Evolutionary conservation across 805 yeast genomes (phyloP).

Genomic region (Danielia reshetovae): DNA sequence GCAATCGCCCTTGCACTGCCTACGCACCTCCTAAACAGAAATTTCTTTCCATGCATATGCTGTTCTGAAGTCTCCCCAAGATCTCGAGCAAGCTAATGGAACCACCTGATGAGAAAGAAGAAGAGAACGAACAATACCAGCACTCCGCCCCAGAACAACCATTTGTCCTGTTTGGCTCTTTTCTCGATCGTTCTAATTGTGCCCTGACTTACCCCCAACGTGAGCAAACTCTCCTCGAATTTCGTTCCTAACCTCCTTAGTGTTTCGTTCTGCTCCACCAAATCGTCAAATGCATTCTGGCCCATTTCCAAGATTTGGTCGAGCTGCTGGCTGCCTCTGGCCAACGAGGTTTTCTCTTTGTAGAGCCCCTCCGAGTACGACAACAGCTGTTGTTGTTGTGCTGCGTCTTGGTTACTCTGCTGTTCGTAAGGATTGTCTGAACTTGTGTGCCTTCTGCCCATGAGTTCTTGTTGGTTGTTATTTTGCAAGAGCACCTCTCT

Average conservation of each 20-base stretch:
- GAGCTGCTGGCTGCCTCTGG: constrained; percentile 72
- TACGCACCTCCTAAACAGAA: no score
- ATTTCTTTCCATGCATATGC: no score
- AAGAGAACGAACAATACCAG: constrained; percentile 58
- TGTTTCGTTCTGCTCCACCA: constrained; percentile 78
- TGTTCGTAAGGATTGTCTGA: constrained; percentile 49
- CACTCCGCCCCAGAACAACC: constrained; percentile 78
- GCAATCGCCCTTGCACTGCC: no score
- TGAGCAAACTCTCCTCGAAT: constrained; percentile 65
- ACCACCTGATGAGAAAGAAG: constrained; percentile 61
- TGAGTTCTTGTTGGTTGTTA: constrained; percentile 47
- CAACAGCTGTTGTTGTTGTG: constrained; percentile 24
- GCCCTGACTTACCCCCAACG: constrained; percentile 81
- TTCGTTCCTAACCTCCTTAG: constrained; percentile 58
- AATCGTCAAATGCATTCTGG: constrained; percentile 74
- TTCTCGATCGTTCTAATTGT: constrained; percentile 78
- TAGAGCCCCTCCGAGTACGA: constrained; percentile 59
- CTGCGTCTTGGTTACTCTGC: constrained; percentile 17
- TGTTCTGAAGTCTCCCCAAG: no score
- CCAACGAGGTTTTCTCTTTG: constrained; percentile 61
- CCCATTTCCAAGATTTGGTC: constrained; percentile 93
- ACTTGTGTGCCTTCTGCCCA: constrained; percentile 44
- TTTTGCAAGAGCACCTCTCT: constrained; percentile 52
- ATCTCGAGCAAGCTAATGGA: no score
- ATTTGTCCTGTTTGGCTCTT: constrained; percentile 81